Evolutionary conservation across 257 asterid genomes (phyloP).

Genomic region (Forsythia viridissima): DNA sequence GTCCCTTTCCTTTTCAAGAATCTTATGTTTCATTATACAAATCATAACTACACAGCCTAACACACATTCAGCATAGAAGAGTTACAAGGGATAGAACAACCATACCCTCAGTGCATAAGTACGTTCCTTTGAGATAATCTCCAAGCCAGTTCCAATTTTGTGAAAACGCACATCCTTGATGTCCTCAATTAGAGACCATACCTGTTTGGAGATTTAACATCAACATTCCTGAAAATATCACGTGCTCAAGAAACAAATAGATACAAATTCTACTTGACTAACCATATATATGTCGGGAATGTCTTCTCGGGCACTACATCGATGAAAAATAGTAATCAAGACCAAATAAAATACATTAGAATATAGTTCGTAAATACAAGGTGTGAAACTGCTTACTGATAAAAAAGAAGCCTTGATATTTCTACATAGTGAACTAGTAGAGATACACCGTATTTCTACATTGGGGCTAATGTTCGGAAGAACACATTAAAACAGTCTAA

Average conservation of each 20-base stretch:
- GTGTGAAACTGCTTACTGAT: constrained; percentile 58
- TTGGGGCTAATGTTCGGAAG: constrained; percentile 23
- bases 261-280: constrained; percentile 26
- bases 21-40: background rate
- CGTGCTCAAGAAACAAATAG: background rate
- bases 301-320: constrained; percentile 82
- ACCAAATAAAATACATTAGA: constrained; percentile 16
- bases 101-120: constrained; percentile 76
- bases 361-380: background rate
- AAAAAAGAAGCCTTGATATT: constrained; percentile 90
- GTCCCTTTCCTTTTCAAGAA: background rate
- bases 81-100: constrained; percentile 13
- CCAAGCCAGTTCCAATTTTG: constrained; percentile 89
- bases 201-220: constrained; percentile 42
- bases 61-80: background rate
- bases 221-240: constrained; percentile 20
- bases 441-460: constrained; percentile 29
- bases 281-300: constrained; percentile 87
- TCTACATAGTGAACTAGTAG: constrained; percentile 93
- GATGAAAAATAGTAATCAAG: constrained; percentile 23
- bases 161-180: constrained; percentile 94
- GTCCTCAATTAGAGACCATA: constrained; percentile 91
- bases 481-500: constrained; percentile 17
- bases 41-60: constrained; percentile 4
- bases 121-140: constrained; percentile 71